A percentile compares a stretch with the other conserved stretches of the same genome.
Evolutionary conservation across 2,329 filamentous ascomycete species (phyloP).

Genomic region (Endothia cerciana): DNA sequence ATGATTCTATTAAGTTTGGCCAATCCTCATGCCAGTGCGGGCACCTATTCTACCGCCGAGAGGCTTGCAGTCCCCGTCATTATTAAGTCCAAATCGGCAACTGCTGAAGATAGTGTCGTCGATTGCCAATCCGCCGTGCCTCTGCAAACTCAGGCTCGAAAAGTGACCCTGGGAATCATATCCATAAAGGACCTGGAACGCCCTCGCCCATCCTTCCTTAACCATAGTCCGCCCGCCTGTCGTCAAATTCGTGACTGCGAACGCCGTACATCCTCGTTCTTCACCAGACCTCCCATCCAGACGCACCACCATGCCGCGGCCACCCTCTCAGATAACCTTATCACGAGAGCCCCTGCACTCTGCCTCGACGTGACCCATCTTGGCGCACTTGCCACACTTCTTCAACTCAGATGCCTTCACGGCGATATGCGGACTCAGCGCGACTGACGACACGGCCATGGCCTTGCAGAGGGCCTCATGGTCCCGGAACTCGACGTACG

Average conservation of each 20-base stretch:
- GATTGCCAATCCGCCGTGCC: neutral
- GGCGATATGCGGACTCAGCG: neutral
- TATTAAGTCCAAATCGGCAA: neutral
- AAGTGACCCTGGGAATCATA: neutral
- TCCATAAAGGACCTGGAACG: neutral
- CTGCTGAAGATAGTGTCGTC: neutral
- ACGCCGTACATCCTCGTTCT: neutral
- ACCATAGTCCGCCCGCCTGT: neutral
- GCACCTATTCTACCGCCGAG: neutral
- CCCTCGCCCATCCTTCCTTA: neutral
- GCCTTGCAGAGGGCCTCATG: neutral
- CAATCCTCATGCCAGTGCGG: neutral
- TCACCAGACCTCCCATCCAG: neutral
- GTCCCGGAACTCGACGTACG: neutral
- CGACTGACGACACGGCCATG: slow-evolving; percentile 5
- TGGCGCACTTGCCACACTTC: slow-evolving; percentile 8
- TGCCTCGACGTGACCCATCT: neutral
- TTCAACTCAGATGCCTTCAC: neutral
- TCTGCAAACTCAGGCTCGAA: neutral
- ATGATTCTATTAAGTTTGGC: neutral
- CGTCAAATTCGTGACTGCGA: neutral
- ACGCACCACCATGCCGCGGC: neutral
- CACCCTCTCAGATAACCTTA: neutral
- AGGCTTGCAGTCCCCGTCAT: neutral
- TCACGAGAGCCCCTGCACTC: neutral